Evolutionary conservation across 148 eudicot species (phyloP).

Genomic region (Silene uniflora): DNA sequence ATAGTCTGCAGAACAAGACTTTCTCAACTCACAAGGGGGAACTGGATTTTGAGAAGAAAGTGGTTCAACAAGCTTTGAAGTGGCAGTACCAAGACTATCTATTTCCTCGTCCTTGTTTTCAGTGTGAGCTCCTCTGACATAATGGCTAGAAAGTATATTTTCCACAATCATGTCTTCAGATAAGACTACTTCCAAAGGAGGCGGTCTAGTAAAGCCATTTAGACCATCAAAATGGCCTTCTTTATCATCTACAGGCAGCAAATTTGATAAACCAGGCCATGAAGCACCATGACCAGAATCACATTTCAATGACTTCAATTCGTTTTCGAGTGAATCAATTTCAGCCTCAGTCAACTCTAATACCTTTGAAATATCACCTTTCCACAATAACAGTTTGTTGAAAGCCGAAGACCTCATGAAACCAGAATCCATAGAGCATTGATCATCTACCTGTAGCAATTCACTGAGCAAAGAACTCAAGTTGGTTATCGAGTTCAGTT

Average conservation of each 20-base stretch:
- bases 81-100: constrained; percentile 70
- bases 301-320: constrained; percentile 48
- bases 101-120: constrained; percentile 36
- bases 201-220: constrained; percentile 34
- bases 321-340: constrained; percentile 82
- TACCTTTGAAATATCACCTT: constrained; percentile 58
- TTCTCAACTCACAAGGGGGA: constrained; percentile 8
- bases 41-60: constrained; percentile 3
- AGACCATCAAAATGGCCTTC: constrained; percentile 17
- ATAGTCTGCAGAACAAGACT: neutral
- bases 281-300: constrained; percentile 26
- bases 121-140: constrained; percentile 28
- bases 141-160: constrained; percentile 23
- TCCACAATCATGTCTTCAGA: constrained; percentile 35
- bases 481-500: constrained; percentile 38
- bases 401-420: constrained; percentile 49
- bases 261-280: constrained; percentile 39
- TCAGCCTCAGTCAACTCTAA: constrained; percentile 77
- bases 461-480: constrained; percentile 54
- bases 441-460: constrained; percentile 50
- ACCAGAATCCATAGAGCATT: constrained; percentile 44
- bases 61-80: constrained; percentile 54
- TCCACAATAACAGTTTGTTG: constrained; percentile 61
- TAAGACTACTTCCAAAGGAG: constrained; percentile 37
- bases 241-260: constrained; percentile 29